phyloP scores from a whole-genome alignment of 352 stramenopile species.

The Aphanomyces stellatus region DNA sequence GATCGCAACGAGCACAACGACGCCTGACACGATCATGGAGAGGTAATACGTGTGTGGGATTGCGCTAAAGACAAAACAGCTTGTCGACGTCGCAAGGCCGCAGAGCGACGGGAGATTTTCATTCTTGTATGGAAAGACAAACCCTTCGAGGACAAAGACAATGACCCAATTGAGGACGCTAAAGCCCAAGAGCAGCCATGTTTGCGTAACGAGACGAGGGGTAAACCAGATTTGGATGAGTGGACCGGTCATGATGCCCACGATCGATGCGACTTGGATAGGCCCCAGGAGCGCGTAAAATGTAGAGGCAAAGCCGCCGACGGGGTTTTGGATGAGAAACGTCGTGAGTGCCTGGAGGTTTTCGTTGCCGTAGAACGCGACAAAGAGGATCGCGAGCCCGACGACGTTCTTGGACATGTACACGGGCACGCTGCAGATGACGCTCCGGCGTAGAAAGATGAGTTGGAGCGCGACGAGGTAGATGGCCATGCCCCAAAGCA shows the following conservation, averaged over 20 bases:
- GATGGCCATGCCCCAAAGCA: slow-evolving; percentile 23
- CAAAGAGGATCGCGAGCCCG: slow-evolving; percentile 3
- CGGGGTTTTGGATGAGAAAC: slow-evolving; percentile 20
- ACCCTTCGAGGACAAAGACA: slow-evolving; percentile 24
- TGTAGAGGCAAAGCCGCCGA: slow-evolving; percentile 18
- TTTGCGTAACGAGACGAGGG: slow-evolving; percentile 18
- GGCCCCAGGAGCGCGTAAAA: slow-evolving; percentile 20
- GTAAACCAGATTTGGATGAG: slow-evolving; percentile 24
- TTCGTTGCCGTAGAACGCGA: slow-evolving; percentile 22
- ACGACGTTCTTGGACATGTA: slow-evolving; percentile 24
- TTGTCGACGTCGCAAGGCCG: slow-evolving; percentile 20
- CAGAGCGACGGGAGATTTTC: slow-evolving; percentile 12
- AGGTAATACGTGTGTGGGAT: slow-evolving; percentile 20
- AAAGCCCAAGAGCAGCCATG: slow-evolving; percentile 22
- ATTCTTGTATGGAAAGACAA: slow-evolving; percentile 15
- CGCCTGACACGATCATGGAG: slow-evolving; percentile 17
- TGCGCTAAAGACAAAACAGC: slow-evolving; percentile 20
- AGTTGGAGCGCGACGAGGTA: slow-evolving; percentile 19
- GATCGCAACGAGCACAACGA: slow-evolving; percentile 12
- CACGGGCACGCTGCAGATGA: slow-evolving; percentile 22
- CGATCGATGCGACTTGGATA: slow-evolving; percentile 19
- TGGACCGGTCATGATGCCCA: slow-evolving; percentile 23
- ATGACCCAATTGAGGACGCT: slow-evolving; percentile 22
- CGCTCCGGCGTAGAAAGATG: slow-evolving; percentile 20
- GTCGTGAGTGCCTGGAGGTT: slow-evolving; percentile 25